Base-by-base conservation (phyloP, 371 early-diverging fungal genomes). In the Rhizopus microsporus region DNA sequence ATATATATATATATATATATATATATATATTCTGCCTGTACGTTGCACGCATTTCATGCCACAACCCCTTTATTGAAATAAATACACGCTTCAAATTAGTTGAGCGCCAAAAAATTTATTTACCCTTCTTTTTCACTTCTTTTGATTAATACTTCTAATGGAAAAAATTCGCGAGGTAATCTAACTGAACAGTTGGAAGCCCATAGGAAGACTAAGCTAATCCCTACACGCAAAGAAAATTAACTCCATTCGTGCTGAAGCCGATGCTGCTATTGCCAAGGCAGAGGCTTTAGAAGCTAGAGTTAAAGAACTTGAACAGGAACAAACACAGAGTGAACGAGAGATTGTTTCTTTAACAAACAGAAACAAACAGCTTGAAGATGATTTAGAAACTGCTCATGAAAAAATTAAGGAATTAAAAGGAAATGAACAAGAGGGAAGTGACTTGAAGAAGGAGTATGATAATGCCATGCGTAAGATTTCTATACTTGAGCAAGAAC, bases 321-420 rank as follows among this genome's bases (percentile, higher is more conserved):
- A 85, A 57, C 77, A 83, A 55, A 80, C 77, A 38, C 72, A 76
- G 57, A 87, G 85, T 60, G 93, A 92, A 43, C 87, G 88, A 57
- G 88, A 89, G 57, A 77, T 89, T 54, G 83, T 82, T 15, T 89
- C 90, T 13, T 75, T 86, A 54, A 81, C 77, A 54, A 89, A 88
- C 75, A 80, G 84, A 64, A 75, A 89, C 53, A 68, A 65, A 35
- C 73, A 84, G 34, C 75, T 86, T 5, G 87, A 91, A 56, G 81
- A 80, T 8, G 88, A 90, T 30, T 67, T 88, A 15, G 88, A 88
- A 48, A 67, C 67, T 54, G 78, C 85, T 5, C 82, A 88, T 37
- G 75, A 75, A 45, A 83, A 79, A 63, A 80, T 89, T 35, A 76
- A 74, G 34, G 82, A 81, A 46, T 75, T 86, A 49, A 88, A 88